Base-by-base conservation (phyloP, 768 basidiomycete species). In the Exidia glandulosa region DNA sequence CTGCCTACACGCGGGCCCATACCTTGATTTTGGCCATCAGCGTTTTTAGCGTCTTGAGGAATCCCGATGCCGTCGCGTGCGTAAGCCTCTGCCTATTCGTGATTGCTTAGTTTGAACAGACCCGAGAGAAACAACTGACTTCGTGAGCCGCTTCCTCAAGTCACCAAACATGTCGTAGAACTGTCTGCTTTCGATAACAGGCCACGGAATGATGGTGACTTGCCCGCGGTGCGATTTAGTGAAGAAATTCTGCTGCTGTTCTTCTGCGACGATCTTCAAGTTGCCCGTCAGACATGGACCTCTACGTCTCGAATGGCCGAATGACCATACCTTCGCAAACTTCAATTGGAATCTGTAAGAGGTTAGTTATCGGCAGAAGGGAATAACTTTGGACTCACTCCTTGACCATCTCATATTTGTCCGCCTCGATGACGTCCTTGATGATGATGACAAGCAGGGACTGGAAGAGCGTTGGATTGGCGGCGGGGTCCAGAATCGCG, bases 11-110 rank as follows among this genome's bases (percentile, higher is more conserved):
- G n/a, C n/a, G n/a, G n/a, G n/a, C n/a, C 13, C 23, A 25, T 56
- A 81, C 84, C 76, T 85, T 85, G 41, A 85, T 64, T 60, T 85
- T 86, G 5, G 84, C 84, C 84, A 85, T 85, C 50, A 85, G 62
- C 0, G 81, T 81, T 67, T 85, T 85, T 66, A 86, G 70, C 2
- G 77, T 73, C 37, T 78, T 76, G 4, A 85, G 69, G 63, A 85
- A 85, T 60, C 80, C 75, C 19, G 78, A 79, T 0, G 80, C 84
- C 0, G 75, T 72, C 0, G 66, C 69, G 63, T 85, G 82, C 0
- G 82, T 81, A 1, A 77, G 59, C 2, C 64, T 60, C 60, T 84
- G 82, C 50, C 73, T 70, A 61, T 84, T 12, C 16, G 19, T 2
- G 36, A 37, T 7, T 36, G 7, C 16, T 36, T 36, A 16, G 34